Evolutionary conservation across 2,329 filamentous ascomycete genomes (phyloP).

Genomic region (Fusarium continuum): DNA sequence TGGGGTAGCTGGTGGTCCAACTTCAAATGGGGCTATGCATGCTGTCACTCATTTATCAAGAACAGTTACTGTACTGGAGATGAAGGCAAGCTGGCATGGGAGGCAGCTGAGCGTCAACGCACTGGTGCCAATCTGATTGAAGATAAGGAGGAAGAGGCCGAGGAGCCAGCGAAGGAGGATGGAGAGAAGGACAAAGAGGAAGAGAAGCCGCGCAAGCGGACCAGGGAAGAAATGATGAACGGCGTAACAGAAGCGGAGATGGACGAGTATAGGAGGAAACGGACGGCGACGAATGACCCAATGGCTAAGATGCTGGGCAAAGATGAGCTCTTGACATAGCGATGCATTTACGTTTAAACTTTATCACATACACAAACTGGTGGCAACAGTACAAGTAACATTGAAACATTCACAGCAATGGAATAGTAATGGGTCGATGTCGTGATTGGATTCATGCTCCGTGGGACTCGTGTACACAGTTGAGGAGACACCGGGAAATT

Average conservation of each 20-base stretch:
- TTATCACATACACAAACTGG: neutral
- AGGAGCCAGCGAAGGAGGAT: constrained; percentile 38
- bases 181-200: constrained; percentile 47
- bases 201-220: constrained; percentile 70
- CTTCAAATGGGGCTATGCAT: constrained; percentile 95
- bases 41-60: constrained; percentile 92
- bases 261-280: constrained; percentile 83
- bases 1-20: constrained; percentile 98
- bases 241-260: constrained; percentile 85
- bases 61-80: constrained; percentile 98
- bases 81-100: constrained; percentile 82
- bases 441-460: constrained; percentile 37
- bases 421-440: neutral
- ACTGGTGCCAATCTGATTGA: constrained; percentile 56
- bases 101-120: constrained; percentile 74
- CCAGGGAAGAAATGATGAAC: constrained; percentile 79
- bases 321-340: constrained; percentile 61
- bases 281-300: constrained; percentile 79
- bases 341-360: neutral
- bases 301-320: constrained; percentile 85
- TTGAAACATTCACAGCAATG: constrained; percentile 18
- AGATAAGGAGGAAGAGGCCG: constrained; percentile 44
- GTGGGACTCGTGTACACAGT: constrained; percentile 41
- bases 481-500: constrained; percentile 29
- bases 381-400: neutral